phyloP scores from a whole-genome alignment of 441 rosid genomes.

The Erysimum pusillum region DNA sequence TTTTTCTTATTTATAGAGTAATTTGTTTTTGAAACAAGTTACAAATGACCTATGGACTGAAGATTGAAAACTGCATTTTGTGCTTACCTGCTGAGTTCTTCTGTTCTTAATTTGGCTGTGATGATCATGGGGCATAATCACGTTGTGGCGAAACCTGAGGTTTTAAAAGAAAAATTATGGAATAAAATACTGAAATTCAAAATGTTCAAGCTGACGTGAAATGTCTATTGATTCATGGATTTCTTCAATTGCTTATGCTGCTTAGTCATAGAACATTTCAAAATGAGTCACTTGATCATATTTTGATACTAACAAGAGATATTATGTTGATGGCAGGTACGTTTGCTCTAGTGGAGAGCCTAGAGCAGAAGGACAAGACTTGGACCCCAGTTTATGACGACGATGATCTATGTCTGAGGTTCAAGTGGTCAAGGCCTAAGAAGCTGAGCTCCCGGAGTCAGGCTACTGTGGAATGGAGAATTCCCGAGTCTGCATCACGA shows the following conservation, averaged over 20 bases:
- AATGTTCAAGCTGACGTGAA: conserved; percentile 13
- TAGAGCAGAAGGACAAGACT: conserved; percentile 61
- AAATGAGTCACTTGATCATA: not conserved
- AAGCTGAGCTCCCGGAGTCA: conserved; percentile 77
- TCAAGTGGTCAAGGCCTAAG: conserved; percentile 88
- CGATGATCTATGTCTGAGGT: conserved; percentile 89
- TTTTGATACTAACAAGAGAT: conserved; percentile 30
- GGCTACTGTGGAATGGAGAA: conserved; percentile 88
- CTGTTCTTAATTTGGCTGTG: not conserved
- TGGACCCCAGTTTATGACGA: conserved; percentile 95
- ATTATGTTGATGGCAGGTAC: conserved; percentile 51
- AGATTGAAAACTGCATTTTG: conserved; percentile 2
- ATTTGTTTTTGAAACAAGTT: conserved; percentile 10
- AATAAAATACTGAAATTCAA: not conserved
- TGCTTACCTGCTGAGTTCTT: not conserved
- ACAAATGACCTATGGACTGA: not conserved
- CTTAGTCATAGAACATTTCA: conserved; percentile 10
- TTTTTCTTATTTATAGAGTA: not conserved
- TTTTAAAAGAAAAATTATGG: not conserved
- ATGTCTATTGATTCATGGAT: conserved; percentile 4
- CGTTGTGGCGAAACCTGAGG: not conserved
- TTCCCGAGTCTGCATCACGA: conserved; percentile 70
- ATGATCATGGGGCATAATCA: not conserved
- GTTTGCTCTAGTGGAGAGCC: conserved; percentile 78
- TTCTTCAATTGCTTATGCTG: conserved; percentile 3